Percentiles rank a stretch among this genome's conserved stretches.
Conservation (phyloP, 1,284 basidiomycete genomes). For the Pterula multifida region DNA sequence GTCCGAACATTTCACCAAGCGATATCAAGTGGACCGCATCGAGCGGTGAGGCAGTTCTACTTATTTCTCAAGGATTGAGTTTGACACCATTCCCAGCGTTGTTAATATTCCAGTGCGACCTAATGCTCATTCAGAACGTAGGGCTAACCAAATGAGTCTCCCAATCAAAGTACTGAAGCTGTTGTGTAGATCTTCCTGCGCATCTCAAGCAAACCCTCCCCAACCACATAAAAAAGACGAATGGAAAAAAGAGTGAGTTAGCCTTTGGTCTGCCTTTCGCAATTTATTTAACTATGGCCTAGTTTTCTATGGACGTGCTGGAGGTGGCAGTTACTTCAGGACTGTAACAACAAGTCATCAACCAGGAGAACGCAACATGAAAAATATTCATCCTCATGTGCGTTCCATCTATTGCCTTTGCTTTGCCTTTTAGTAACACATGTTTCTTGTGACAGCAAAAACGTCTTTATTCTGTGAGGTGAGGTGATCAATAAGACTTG, state of each 20-base stretch:
- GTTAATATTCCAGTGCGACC: constrained; percentile 34
- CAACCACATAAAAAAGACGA: constrained; percentile 14
- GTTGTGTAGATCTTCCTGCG: constrained; percentile 27
- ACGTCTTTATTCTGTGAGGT: constrained; percentile 41
- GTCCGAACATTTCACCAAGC: constrained; percentile 37
- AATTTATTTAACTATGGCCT: constrained; percentile 3
- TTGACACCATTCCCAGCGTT: constrained; percentile 33
- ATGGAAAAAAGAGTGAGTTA: constrained; percentile 11
- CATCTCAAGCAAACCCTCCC: constrained; percentile 19
- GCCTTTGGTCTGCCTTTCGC: constrained; percentile 2
- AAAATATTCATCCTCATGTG: constrained; percentile 49
- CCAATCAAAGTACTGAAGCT: constrained; percentile 2
- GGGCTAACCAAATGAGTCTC: constrained; percentile 8
- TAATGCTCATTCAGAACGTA: constrained; percentile 34
- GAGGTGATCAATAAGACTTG: not conserved
- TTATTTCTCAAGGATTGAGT: too few species aligned
- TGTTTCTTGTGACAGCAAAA: constrained; percentile 35
- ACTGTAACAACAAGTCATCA: constrained; percentile 43
- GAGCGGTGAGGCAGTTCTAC: constrained; percentile 32
- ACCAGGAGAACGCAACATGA: constrained; percentile 37
- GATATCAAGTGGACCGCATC: constrained; percentile 25
- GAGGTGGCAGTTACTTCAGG: constrained; percentile 35
- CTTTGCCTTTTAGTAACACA: not conserved
- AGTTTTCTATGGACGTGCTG: constrained; percentile 45
- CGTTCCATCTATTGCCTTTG: constrained; percentile 12